These are phyloP conservation scores for Isabelozyma heimii DNA, from an alignment of 805 yeast genomes.

Conservation along the genomic window DNA sequence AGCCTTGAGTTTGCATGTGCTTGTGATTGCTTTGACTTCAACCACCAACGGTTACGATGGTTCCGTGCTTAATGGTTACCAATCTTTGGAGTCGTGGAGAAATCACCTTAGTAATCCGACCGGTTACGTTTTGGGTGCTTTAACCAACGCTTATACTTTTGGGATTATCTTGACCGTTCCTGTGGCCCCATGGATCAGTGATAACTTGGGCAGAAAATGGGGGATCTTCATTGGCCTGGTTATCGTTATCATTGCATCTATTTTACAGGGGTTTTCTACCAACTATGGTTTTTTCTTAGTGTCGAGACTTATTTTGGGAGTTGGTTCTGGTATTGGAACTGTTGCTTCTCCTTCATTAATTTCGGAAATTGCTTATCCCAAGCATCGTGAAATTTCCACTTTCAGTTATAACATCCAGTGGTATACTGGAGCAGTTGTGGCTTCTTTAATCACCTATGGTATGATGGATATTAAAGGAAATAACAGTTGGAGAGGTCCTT, in stretches of 20 bases:
- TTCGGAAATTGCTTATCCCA: slow-evolving; percentile 50
- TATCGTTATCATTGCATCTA: slow-evolving; percentile 29
- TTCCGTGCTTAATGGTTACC: slow-evolving; percentile 50
- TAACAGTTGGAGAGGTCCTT: slow-evolving; percentile 56
- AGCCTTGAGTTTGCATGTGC: slow-evolving; percentile 33
- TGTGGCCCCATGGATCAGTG: slow-evolving; percentile 27
- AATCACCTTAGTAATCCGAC: slow-evolving; percentile 35
- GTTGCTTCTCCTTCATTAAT: slow-evolving; percentile 49
- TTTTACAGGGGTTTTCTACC: slow-evolving; percentile 34
- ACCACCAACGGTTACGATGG: slow-evolving; percentile 50
- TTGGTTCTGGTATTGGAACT: slow-evolving; percentile 40
- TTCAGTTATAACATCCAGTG: slow-evolving; percentile 40
- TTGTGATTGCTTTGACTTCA: slow-evolving; percentile 44
- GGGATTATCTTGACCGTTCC: slow-evolving; percentile 34
- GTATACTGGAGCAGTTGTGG: slow-evolving; percentile 54
- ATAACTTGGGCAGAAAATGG: slow-evolving; percentile 40
- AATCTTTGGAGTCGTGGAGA: slow-evolving; percentile 42
- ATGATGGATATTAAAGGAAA: slow-evolving; percentile 25
- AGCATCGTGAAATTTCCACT: slow-evolving; percentile 39
- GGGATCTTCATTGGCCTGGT: slow-evolving; percentile 21
- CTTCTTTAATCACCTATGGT: slow-evolving; percentile 53
- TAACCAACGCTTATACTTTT: slow-evolving; percentile 40
- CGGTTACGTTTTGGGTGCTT: slow-evolving; percentile 40
- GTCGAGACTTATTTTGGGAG: slow-evolving; percentile 49
- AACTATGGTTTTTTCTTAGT: slow-evolving; percentile 38